Evolutionary conservation across 805 yeast genomes (phyloP).

Genomic region (Candida orba): DNA sequence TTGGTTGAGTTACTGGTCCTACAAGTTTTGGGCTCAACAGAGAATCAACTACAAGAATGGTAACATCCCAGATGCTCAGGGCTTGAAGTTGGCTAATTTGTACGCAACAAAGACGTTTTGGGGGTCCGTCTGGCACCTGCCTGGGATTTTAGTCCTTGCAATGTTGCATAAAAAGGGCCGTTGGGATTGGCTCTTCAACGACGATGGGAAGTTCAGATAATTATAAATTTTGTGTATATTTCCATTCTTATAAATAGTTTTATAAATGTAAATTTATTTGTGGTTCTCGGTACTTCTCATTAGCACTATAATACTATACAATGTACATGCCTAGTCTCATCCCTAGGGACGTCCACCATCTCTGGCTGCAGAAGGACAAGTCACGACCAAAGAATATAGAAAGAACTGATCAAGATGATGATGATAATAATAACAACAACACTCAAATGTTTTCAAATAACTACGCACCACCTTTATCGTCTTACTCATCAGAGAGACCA

Average conservation of each 20-base stretch:
- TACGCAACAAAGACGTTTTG: constrained; percentile 85
- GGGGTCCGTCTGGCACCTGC: constrained; percentile 93
- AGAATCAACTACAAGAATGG: constrained; percentile 42
- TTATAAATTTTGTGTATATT: not conserved
- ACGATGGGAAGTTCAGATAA: constrained; percentile 11
- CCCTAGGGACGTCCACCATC: constrained; percentile 37
- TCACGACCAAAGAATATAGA: too few relatives aligned
- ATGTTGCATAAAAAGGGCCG: constrained; percentile 93
- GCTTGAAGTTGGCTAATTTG: constrained; percentile 48
- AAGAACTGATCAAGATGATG: not conserved
- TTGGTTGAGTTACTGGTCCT: constrained; percentile 79
- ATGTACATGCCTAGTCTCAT: constrained; percentile 46
- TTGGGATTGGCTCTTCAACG: constrained; percentile 67
- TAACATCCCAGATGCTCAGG: constrained; percentile 43
- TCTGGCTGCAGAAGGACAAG: constrained; percentile 29
- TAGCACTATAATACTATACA: too few relatives aligned
- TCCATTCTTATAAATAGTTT: not conserved
- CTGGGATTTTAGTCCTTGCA: constrained; percentile 81
- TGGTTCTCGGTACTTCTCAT: not conserved
- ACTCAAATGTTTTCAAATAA: constrained; percentile 3
- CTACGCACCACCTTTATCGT: constrained; percentile 47
- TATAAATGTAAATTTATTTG: not conserved
- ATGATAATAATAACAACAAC: constrained; percentile 6
- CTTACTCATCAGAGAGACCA: constrained; percentile 42
- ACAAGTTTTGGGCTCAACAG: constrained; percentile 82